phyloP scores from a whole-genome alignment of 129 eudicot species.

The Flaveria trinervia region DNA sequence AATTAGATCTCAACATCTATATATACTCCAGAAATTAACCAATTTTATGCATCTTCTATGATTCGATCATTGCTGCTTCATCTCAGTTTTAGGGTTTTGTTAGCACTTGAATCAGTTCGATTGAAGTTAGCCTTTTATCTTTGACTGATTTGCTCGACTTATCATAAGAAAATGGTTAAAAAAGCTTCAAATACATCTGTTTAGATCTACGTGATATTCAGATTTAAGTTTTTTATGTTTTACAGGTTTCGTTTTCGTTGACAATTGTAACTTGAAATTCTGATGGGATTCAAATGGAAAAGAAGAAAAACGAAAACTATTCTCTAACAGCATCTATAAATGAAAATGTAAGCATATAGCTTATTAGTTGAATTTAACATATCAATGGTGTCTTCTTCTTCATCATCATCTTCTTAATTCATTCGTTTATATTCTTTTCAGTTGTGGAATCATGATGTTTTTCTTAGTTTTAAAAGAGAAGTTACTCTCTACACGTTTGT shows the following conservation, averaged over 20 bases:
- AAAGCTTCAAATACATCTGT: neutral
- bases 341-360: neutral
- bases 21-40: neutral
- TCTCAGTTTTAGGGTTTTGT: neutral
- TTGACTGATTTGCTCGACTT: neutral
- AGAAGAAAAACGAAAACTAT: neutral
- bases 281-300: conserved; percentile 9
- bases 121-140: neutral
- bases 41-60: neutral
- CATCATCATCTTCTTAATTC: too few species aligned
- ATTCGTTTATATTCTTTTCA: neutral
- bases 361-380: neutral
- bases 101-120: neutral
- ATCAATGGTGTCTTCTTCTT: neutral
- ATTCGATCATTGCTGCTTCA: neutral
- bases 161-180: neutral
- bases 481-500: neutral
- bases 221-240: neutral
- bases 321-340: neutral
- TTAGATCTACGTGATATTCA: neutral
- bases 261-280: neutral
- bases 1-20: neutral
- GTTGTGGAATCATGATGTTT: conserved; percentile 3
- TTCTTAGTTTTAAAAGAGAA: conserved; percentile 2
- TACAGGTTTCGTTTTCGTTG: neutral